Evolutionary conservation across 129 eudicot species (phyloP).

Genomic region (Solidago caesia): DNA sequence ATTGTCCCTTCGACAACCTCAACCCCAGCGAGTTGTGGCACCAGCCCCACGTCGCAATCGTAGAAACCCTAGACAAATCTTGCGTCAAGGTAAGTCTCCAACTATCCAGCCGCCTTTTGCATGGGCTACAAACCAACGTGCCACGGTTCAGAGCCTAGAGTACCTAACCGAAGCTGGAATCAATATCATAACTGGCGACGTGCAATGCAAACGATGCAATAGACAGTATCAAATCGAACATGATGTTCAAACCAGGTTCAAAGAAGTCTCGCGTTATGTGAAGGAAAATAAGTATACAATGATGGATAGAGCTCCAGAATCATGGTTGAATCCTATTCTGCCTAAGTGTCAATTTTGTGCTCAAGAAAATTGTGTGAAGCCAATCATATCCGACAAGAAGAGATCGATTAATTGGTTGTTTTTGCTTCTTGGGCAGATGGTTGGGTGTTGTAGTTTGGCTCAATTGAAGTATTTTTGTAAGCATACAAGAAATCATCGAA

Average conservation of each 20-base stretch:
- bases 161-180: conserved; percentile 19
- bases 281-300: conserved; percentile 22
- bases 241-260: conserved; percentile 13
- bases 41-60: conserved; percentile 15
- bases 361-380: conserved; percentile 35
- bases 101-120: conserved; percentile 32
- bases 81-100: conserved; percentile 15
- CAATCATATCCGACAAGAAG: conserved; percentile 30
- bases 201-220: conserved; percentile 34
- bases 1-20: conserved; percentile 11
- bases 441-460: conserved; percentile 31
- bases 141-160: conserved; percentile 23
- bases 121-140: conserved; percentile 37
- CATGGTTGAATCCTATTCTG: conserved; percentile 25
- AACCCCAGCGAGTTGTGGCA: background rate
- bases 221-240: conserved; percentile 18
- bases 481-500: conserved; percentile 42
- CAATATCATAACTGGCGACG: conserved; percentile 22
- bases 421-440: conserved; percentile 36
- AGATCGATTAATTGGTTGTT: conserved; percentile 37
- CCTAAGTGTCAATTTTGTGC: conserved; percentile 25
- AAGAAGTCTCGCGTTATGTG: conserved; percentile 14
- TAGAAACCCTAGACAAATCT: conserved; percentile 26
- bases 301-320: conserved; percentile 18
- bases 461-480: conserved; percentile 45